Evolutionary conservation across 164 flowering plant genomes (phyloP), one percentile per base, ranked within the genome.

Genomic region (Nelumbo lutea): DNA sequence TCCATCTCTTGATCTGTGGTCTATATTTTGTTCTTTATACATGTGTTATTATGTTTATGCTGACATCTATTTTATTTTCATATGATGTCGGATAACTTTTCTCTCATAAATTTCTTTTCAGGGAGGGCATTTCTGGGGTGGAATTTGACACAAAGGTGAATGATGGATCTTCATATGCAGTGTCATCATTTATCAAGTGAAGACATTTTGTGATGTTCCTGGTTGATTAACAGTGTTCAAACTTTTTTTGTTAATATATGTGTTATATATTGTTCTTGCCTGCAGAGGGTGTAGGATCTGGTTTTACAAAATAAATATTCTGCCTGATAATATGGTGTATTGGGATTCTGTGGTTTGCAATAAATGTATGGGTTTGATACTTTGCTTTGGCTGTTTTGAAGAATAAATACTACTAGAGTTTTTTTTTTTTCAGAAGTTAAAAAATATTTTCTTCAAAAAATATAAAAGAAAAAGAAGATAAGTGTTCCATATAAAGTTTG

Each of bases 101-200:
- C 56, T 58, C 38, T 65, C 47, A 27, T 64, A 48, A 69, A 43
- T 47, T 47, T 67, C 15, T 6, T 47, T 64, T 9, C 79, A 91
- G 93, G 77, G 79, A 71, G 61, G 95, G 93, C 43, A 67, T 89
- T 57, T 80, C 97, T 64, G 81, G 85, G 50, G 64, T 91, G 66
- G 90, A 88, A 55, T 89, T 91, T 73, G 96, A 91, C 82, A 73
- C 68, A 61, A 83, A 91, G 95, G 97, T 89, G 72, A 82, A 13
- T 60, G 2, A 59, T 48, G 59, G 41, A 64, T 65, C 60, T 15
- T 64, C 15, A 40, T 41, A 15, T 71, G 60, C 9, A 56, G 14
- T 58, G 10, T 43, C 47, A 0, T 15, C 15, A 38, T 42, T 27
- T 68, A 13, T 27, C 11, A 43, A 59, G n/a, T 42, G n/a, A 7